Evolutionary conservation across 139 green algal genomes (phyloP).

Genomic region (Tetraselmis chui): DNA sequence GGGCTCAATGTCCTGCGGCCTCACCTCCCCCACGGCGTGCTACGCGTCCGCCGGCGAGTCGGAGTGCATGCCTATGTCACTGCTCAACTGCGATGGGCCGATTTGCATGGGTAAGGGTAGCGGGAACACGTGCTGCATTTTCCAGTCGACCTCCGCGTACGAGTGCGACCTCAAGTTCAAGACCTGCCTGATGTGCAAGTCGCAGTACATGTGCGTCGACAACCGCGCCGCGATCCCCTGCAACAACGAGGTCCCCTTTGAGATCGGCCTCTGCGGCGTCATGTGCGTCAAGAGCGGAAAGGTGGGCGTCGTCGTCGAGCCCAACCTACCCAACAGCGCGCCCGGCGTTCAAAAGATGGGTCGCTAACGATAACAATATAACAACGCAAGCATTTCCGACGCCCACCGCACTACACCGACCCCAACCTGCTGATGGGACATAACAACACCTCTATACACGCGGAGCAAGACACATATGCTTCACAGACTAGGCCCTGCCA

Average conservation of each 20-base stretch:
- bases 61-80: background rate
- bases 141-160: background rate
- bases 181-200: background rate
- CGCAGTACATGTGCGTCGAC: background rate
- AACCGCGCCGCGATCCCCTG: background rate
- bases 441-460: too few relatives aligned
- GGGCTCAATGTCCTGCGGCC: background rate
- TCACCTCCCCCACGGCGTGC: background rate
- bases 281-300: background rate
- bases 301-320: background rate
- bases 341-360: background rate
- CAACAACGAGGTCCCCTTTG: background rate
- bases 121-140: background rate
- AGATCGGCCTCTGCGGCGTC: background rate
- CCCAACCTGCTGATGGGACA: too few relatives aligned
- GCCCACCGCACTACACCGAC: too few relatives aligned
- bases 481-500: too few relatives aligned
- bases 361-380: too few relatives aligned
- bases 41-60: background rate
- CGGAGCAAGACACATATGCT: too few relatives aligned
- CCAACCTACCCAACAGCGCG: background rate
- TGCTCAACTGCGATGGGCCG: background rate
- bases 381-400: too few relatives aligned
- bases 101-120: background rate
- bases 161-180: background rate